Evolutionary conservation across 1,284 basidiomycete species (phyloP), one percentile per base, ranked within the genome.

Genomic region (Meira nashicola): DNA sequence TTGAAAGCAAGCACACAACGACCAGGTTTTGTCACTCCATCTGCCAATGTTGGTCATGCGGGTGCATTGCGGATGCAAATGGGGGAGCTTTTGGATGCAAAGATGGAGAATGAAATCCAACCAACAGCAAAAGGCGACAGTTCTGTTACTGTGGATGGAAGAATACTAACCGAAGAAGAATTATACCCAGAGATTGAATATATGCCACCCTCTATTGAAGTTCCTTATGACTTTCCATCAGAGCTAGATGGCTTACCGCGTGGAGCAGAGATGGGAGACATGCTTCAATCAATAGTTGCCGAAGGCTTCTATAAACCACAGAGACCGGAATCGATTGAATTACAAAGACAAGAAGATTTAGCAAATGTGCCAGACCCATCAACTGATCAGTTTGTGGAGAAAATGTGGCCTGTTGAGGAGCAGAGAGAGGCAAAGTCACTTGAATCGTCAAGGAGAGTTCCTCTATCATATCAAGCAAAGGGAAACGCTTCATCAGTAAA

Each of bases 171-270:
- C 12, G 50, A 38, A 25, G 50, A 53, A 39, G 50, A 53, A 33
- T 17, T 39, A 23, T 53, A 53, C 28, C 28, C 50, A 14, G 50
- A 53, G 39, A 53, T 53, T 23, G 50, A 53, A 25, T 53, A 53
- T 39, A 37, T 53, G 37, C 38, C 50, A 17, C 50, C 50, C 6
- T 11, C 50, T 41, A 15, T 33, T 33, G 50, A 53, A 19, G 17
- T 41, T 11, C 50, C 50, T 12, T 53, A 38, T 17, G 50, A 53
- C 37, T 53, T 53, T 39, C 38, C 37, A n/a, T 6, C 28, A 23
- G 38, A 41, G 23, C 15, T 53, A 19, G 50, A 53, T 38, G 50
- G 37, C 11, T 15, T 53, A 41, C 50, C 50, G 12, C 50, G 50
- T 15, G 50, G 23, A 17, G 14, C 23, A 41, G 14, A 53, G 50